Percentiles rank a stretch among this genome's conserved stretches.
Evolutionary conservation across 2,329 filamentous ascomycete genomes (phyloP).

Genomic region (Apiospora kogelbergensis): DNA sequence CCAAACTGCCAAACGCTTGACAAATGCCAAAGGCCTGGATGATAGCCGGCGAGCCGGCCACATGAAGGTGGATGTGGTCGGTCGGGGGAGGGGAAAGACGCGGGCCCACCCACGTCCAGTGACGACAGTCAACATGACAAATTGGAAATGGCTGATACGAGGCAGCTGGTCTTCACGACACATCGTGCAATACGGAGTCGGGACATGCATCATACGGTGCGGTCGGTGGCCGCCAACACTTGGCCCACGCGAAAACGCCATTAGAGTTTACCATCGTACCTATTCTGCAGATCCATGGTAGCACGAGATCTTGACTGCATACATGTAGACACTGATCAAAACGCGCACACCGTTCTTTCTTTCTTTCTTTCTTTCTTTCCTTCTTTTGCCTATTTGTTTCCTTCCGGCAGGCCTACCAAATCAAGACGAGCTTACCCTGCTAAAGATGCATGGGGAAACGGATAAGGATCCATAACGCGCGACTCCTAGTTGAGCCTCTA

Average conservation of each 20-base stretch:
- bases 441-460: background rate
- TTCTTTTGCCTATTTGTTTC: no score
- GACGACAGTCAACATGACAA: background rate
- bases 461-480: background rate
- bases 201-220: no score
- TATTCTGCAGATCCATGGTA: background rate
- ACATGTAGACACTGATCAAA: no score
- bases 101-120: background rate
- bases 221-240: background rate
- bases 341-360: background rate
- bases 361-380: no score
- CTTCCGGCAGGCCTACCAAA: background rate
- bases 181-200: no score
- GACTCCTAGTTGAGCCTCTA: background rate
- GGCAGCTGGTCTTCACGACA: background rate
- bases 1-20: background rate
- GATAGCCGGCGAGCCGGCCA: background rate
- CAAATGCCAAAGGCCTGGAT: background rate
- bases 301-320: background rate
- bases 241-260: background rate
- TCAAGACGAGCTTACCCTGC: background rate
- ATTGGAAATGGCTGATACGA: background rate
- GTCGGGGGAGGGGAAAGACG: background rate
- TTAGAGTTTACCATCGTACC: background rate
- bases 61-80: background rate